phyloP scores from a whole-genome alignment of 768 basidiomycete genomes.

The Amylocystis lapponica region DNA sequence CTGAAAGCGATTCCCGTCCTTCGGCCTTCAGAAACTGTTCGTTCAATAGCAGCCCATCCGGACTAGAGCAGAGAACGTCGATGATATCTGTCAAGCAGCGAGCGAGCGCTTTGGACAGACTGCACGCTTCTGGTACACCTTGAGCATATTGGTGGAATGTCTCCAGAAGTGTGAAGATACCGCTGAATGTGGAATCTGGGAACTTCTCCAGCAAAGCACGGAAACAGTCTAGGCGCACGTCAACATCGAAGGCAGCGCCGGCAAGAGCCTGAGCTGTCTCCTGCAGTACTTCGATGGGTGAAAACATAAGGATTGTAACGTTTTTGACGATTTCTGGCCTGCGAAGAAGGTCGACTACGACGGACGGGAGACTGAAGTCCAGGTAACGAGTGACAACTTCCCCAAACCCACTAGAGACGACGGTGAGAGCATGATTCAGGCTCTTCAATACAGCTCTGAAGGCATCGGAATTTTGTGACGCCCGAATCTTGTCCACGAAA shows the following conservation, averaged over 20 bases:
- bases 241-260: slow-evolving; percentile 84
- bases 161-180: slow-evolving; percentile 61
- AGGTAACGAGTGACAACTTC: slow-evolving; percentile 58
- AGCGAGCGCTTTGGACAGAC: slow-evolving; percentile 84
- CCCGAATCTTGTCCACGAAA: slow-evolving; percentile 36
- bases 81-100: slow-evolving; percentile 90
- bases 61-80: slow-evolving; percentile 74
- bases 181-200: slow-evolving; percentile 62
- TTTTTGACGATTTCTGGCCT: slow-evolving; percentile 52
- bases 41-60: slow-evolving; percentile 65
- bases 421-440: slow-evolving; percentile 55
- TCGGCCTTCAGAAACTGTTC: slow-evolving; percentile 41
- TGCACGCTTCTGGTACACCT: slow-evolving; percentile 77
- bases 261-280: slow-evolving; percentile 73
- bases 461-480: slow-evolving; percentile 15
- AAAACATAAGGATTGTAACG: slow-evolving; percentile 68
- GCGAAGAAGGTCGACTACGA: slow-evolving; percentile 49
- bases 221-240: slow-evolving; percentile 84
- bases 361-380: slow-evolving; percentile 50
- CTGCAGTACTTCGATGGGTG: slow-evolving; percentile 73
- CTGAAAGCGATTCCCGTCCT: slow-evolving; percentile 40
- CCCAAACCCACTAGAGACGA: slow-evolving; percentile 58
- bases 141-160: slow-evolving; percentile 60
- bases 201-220: slow-evolving; percentile 66
- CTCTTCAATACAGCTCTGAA: slow-evolving; percentile 37